These are phyloP conservation scores for Phytophthora pisi DNA, from an alignment of 352 stramenopile genomes.

Conservation along the genomic window DNA sequence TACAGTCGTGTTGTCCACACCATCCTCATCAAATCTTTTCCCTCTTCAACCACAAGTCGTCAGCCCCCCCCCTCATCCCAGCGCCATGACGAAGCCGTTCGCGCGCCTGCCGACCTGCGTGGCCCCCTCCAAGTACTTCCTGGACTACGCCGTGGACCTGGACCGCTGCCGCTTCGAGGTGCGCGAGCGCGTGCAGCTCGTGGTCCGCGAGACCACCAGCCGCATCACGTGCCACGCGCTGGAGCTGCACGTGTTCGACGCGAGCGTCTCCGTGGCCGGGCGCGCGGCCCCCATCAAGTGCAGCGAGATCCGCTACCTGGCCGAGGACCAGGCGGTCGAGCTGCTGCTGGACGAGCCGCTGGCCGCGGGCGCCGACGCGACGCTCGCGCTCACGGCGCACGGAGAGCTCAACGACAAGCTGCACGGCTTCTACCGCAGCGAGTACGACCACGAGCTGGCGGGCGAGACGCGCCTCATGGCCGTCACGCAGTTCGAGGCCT, in stretches of 20 bases:
- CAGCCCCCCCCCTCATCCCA: not conserved
- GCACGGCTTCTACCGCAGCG: constrained; percentile 95
- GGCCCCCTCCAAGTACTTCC: constrained; percentile 68
- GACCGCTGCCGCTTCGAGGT: constrained; percentile 77
- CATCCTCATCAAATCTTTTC: not conserved
- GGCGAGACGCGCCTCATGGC: constrained; percentile 95
- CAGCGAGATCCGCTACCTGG: constrained; percentile 62
- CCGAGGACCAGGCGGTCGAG: constrained; percentile 60
- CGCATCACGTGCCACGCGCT: constrained; percentile 94
- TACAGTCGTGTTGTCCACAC: not conserved
- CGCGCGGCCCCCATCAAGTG: constrained; percentile 40
- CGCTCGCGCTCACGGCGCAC: constrained; percentile 60
- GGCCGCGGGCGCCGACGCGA: constrained; percentile 32
- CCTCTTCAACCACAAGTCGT: not conserved
- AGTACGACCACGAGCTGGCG: constrained; percentile 91
- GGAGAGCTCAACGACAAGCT: constrained; percentile 93
- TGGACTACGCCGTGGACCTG: constrained; percentile 83
- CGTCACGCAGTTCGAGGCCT: constrained; percentile 86
- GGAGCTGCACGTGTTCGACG: constrained; percentile 90
- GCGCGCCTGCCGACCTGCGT: constrained; percentile 68
- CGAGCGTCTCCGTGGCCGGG: constrained; percentile 52
- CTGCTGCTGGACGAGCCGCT: constrained; percentile 57
- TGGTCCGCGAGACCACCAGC: constrained; percentile 63
- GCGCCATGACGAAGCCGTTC: constrained; percentile 49
- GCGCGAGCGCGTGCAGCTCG: constrained; percentile 61